phyloP scores from a whole-genome alignment of 352 stramenopile species.

The Phytophthora pini region DNA sequence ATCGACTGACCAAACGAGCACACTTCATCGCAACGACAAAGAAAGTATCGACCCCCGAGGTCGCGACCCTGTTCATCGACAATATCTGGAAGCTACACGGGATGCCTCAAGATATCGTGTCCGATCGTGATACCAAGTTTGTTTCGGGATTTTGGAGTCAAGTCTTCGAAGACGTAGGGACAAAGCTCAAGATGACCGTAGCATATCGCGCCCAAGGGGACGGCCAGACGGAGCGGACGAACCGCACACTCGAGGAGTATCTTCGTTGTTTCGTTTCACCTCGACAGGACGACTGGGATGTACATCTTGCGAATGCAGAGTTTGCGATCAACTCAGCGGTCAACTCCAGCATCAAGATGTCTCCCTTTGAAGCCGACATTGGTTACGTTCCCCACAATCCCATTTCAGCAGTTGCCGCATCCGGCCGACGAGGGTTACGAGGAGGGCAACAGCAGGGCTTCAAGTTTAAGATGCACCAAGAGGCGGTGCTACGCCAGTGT shows the following conservation, averaged over 20 bases:
- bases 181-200: too few species aligned
- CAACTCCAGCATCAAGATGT: constrained; percentile 4
- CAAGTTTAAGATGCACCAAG: neutral
- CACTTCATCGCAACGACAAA: constrained; percentile 13
- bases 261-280: neutral
- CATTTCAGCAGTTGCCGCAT: neutral
- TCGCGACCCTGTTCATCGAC: constrained; percentile 9
- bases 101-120: neutral
- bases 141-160: too few species aligned
- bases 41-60: constrained; percentile 2
- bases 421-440: neutral
- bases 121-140: too few species aligned
- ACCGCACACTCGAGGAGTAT: neutral
- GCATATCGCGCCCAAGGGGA: too few species aligned
- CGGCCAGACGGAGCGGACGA: too few species aligned
- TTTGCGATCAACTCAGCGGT: too few species aligned
- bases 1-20: constrained; percentile 8
- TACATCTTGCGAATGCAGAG: neutral
- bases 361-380: neutral
- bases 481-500: constrained; percentile 9
- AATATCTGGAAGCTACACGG: constrained; percentile 6
- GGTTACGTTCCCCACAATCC: neutral
- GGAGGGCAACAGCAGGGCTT: constrained; percentile 3
- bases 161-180: too few species aligned
- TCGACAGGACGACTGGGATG: too few species aligned